These are phyloP conservation scores for Penicillium sp. DNA, from an alignment of 2,329 filamentous ascomycete species.

Conservation along the genomic window DNA sequence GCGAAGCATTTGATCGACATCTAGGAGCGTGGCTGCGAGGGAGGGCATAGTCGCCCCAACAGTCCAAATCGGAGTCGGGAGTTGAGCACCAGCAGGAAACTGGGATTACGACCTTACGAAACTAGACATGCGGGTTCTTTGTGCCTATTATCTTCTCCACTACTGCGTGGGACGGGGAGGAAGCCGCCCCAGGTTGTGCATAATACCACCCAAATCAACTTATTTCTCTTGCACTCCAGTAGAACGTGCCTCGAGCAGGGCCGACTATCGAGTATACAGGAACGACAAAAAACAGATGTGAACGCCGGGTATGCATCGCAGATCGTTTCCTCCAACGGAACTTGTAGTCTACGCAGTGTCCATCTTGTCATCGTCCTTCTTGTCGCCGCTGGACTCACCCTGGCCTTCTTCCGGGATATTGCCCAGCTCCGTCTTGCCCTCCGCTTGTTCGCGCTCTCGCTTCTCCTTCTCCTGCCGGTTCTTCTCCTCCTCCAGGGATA, in stretches of 20 bases:
- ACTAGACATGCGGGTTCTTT: slow-evolving; percentile 20
- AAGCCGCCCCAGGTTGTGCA: slow-evolving; percentile 10
- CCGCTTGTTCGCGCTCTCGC: slow-evolving; percentile 67
- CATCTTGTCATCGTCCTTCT: slow-evolving; percentile 73
- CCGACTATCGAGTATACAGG: slow-evolving; percentile 21
- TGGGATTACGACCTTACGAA: slow-evolving; percentile 24
- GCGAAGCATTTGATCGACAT: slow-evolving; percentile 90
- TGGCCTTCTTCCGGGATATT: slow-evolving; percentile 75
- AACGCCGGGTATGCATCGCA: slow-evolving; percentile 42
- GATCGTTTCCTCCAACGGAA: slow-evolving; percentile 25
- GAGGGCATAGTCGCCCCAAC: slow-evolving; percentile 47
- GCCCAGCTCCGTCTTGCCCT: slow-evolving; percentile 73
- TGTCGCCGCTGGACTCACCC: slow-evolving; percentile 62
- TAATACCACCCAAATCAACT: slow-evolving; percentile 22
- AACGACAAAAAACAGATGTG: slow-evolving; percentile 16
- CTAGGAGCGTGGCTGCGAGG: slow-evolving; percentile 73
- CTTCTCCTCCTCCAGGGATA: slow-evolving; percentile 98
- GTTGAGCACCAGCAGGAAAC: slow-evolving; percentile 3
- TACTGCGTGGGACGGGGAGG: background rate
- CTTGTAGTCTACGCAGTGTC: slow-evolving; percentile 66
- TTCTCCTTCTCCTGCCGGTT: slow-evolving; percentile 84
- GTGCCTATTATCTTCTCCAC: background rate
- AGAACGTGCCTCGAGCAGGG: slow-evolving; percentile 15
- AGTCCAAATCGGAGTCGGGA: too few species aligned
- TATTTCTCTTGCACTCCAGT: slow-evolving; percentile 16